Evolutionary conservation across 768 basidiomycete species (phyloP).

Genomic region (Hortiboletus campestris): DNA sequence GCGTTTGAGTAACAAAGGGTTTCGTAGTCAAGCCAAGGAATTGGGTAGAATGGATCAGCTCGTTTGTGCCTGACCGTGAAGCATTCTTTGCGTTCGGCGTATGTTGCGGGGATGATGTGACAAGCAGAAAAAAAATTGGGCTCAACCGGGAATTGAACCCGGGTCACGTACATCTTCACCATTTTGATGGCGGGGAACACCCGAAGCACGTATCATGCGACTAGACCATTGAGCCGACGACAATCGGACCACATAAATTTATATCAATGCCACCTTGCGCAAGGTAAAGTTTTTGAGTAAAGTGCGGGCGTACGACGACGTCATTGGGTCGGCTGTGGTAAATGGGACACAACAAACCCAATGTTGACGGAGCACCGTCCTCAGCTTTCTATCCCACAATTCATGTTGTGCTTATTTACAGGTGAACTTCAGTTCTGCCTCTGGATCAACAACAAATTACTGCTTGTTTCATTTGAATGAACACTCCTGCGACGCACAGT

Average conservation of each 20-base stretch:
- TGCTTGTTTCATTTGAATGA: no score
- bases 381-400: no score
- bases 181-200: conserved; percentile 14
- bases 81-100: conserved; percentile 16
- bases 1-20: background rate
- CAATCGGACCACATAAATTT: no score
- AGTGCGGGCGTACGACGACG: no score
- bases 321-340: no score
- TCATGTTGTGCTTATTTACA: no score
- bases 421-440: no score
- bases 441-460: no score
- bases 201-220: conserved; percentile 38
- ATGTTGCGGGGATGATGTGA: conserved; percentile 1
- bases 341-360: no score
- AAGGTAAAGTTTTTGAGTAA: no score
- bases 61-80: background rate
- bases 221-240: conserved; percentile 34
- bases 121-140: conserved; percentile 13
- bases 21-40: conserved; percentile 3
- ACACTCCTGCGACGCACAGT: no score
- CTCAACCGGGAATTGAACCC: conserved; percentile 36
- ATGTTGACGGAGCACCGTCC: no score
- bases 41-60: background rate
- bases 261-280: background rate
- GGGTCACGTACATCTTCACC: conserved; percentile 37